Evolutionary conservation across 2,329 filamentous ascomycete genomes (phyloP), one percentile per base, ranked within the genome.

Genomic region (Lachnellula subtilissima): DNA sequence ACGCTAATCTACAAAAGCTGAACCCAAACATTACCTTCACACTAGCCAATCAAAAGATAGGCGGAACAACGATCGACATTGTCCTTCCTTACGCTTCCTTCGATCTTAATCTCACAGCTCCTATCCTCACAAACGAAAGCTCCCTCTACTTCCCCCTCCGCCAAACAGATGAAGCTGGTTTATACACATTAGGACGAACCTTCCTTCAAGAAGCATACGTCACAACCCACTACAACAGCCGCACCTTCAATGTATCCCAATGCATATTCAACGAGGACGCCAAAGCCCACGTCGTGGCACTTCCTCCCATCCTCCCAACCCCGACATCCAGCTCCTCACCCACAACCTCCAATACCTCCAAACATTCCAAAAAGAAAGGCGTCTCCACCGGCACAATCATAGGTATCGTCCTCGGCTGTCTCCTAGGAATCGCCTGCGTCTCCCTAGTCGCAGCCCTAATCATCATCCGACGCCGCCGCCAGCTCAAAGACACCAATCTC

Each of bases 201-300:
- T 69, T 70, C 42, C 52, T 70, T 1, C 67, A 70, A 55, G 67
- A 69, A 58, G 61, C 64, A 17, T 67, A 67, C 52, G 54, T 70
- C 14, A 65, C 60, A 12, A 57, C 63, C 11, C 56, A 69, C 50
- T 69, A 69, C 35, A 58, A 69, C n/a, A 59, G 56, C 17, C 37
- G 58, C 2, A 67, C 64, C 7, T 69, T 69, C 55, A 65, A 62
- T 28, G 62, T 69, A 50, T 62, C 61, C 1, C 65, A 67, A 56
- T 54, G 51, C 36, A 32, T 62, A 22, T 67, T 65, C 45, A 53
- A 59, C n/a, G 58, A 61, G 5, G 39, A 53, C 2, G 46, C 49
- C 2, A 35, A 42, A 3, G 35, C 55, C 25, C 14, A 54, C 3
- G 50, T 66, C 28, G 32, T 63, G 11, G 60, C 61, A 8, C 48